phyloP scores from a whole-genome alignment of 164 flowering plant genomes.

The Stephania japonica region DNA sequence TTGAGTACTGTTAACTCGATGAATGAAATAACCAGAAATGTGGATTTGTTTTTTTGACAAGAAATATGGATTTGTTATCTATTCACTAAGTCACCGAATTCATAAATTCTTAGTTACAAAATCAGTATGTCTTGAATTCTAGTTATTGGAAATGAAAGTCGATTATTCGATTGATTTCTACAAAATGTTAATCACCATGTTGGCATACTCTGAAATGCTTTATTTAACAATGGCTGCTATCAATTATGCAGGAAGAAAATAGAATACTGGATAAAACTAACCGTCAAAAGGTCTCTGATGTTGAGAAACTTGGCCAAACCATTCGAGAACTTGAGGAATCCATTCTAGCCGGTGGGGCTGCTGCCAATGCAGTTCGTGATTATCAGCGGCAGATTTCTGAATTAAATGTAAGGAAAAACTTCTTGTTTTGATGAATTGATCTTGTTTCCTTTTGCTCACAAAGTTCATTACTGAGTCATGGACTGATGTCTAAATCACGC shows the following conservation, averaged over 20 bases:
- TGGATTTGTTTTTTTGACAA: too few relatives aligned
- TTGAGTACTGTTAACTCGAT: neutral
- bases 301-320: slow-evolving; percentile 79
- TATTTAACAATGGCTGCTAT: neutral
- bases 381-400: slow-evolving; percentile 60
- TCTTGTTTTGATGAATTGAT: neutral
- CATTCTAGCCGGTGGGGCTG: slow-evolving; percentile 66
- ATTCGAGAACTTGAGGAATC: slow-evolving; percentile 82
- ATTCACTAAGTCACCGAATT: too few relatives aligned
- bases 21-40: too few relatives aligned
- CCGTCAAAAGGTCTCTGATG: slow-evolving; percentile 76
- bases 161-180: neutral
- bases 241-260: slow-evolving; percentile 70
- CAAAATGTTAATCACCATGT: too few relatives aligned
- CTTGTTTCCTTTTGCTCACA: neutral
- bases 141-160: too few relatives aligned
- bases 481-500: neutral
- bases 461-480: neutral
- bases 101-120: too few relatives aligned
- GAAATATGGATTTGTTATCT: too few relatives aligned
- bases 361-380: slow-evolving; percentile 74
- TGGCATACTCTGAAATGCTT: neutral
- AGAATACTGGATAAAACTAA: slow-evolving; percentile 73
- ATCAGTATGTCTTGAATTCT: too few relatives aligned
- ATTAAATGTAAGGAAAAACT: slow-evolving; percentile 40